phyloP scores from a whole-genome alignment of 2,329 filamentous ascomycete species.

The Penicillium sp. region DNA sequence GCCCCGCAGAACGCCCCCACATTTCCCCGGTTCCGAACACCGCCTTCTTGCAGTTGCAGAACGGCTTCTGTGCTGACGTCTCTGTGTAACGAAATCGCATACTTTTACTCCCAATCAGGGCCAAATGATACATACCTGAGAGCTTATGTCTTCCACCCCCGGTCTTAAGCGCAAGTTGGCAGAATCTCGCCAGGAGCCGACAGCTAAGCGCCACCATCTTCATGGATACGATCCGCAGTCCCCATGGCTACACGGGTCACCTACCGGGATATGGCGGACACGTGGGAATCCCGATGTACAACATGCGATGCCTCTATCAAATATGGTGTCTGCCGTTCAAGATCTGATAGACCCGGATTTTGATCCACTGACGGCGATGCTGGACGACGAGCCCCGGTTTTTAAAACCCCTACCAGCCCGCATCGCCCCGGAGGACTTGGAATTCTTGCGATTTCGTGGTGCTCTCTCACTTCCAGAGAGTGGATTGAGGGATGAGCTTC shows the following conservation, averaged over 20 bases:
- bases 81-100: background rate
- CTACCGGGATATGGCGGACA: conserved; percentile 29
- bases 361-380: conserved; percentile 38
- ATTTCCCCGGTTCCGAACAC: conserved; percentile 28
- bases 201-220: conserved; percentile 27
- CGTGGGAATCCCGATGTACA: conserved; percentile 33
- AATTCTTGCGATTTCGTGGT: conserved; percentile 76
- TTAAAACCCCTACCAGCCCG: conserved; percentile 73
- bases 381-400: conserved; percentile 56
- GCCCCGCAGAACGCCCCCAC: conserved; percentile 18
- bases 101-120: background rate
- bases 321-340: conserved; percentile 42
- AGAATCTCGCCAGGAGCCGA: conserved; percentile 20
- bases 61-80: background rate
- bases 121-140: conserved; percentile 12
- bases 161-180: conserved; percentile 32
- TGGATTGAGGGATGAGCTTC: conserved; percentile 70
- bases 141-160: conserved; percentile 19
- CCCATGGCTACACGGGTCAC: conserved; percentile 34
- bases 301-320: conserved; percentile 34
- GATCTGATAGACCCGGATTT: conserved; percentile 42
- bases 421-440: conserved; percentile 73
- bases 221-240: conserved; percentile 32
- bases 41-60: conserved; percentile 19
- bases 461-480: conserved; percentile 70